Evolutionary conservation across 441 rosid genomes (phyloP).

Genomic region (Eruca vesicaria): DNA sequence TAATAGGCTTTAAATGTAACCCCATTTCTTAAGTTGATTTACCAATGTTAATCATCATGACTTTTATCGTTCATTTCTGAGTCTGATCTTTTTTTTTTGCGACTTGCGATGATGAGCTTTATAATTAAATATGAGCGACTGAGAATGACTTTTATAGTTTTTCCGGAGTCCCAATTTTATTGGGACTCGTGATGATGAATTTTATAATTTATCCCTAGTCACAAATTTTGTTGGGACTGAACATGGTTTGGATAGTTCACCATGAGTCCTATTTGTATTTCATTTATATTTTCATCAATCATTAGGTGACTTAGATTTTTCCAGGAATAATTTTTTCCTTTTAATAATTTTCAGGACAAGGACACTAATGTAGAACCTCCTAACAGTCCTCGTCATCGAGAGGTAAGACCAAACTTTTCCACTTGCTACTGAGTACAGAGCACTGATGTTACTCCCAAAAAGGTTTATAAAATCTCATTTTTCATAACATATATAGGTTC

Average conservation of each 20-base stretch:
- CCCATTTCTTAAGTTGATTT: not conserved
- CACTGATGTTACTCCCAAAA: not conserved
- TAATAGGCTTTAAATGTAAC: not conserved
- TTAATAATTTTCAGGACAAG: constrained; percentile 15
- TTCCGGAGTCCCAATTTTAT: not conserved
- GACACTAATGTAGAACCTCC: constrained; percentile 33
- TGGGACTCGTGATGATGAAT: not conserved
- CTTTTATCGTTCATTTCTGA: not conserved
- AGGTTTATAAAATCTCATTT: not conserved
- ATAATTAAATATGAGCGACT: not conserved
- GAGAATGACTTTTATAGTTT: not conserved
- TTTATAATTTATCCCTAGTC: not conserved
- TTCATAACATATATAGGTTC: constrained; percentile 36
- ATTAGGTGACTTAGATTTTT: not conserved
- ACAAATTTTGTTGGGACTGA: not conserved
- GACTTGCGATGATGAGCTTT: not conserved
- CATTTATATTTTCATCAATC: not conserved
- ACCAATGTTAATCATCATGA: not conserved
- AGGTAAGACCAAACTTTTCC: constrained; percentile 35
- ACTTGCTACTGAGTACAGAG: too few relatives aligned
- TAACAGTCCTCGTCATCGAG: constrained; percentile 48
- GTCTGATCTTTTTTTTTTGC: not conserved
- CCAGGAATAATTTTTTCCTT: not conserved
- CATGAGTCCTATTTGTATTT: not conserved
- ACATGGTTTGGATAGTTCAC: not conserved